Evolutionary conservation across 371 early-diverging fungal genomes (phyloP), one percentile per base, ranked within the genome.

Genomic region (Rhizomucor pusillus): DNA sequence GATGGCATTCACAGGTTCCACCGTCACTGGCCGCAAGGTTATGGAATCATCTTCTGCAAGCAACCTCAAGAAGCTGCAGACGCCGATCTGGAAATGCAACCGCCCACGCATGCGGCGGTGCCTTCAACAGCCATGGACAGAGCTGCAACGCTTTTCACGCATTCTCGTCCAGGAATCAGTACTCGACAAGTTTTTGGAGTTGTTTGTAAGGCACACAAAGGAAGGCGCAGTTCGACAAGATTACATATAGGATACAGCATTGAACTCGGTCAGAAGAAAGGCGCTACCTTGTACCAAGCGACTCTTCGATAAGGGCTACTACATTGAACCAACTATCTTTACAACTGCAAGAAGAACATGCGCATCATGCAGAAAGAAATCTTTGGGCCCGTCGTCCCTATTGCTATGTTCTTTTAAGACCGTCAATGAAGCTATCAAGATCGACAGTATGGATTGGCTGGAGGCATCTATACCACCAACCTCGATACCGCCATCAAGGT

Each of bases 301-400:
- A n/a, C 63, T 66, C 56, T 85, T 85, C 12, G 65, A 72, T 50
- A 71, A 77, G 41, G 94, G 93, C 1, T 92, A 84, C 70, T 93
- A 84, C 68, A 69, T 92, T 54, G 71, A 83, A 52, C 95, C 95
- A 10, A 92, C 94, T 0, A 65, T 95, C 33, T 88, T 92, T 53
- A 63, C 66, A 44, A 89, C 55, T 90, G 91, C 44, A 54, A 68
- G 4, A 86, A 90, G 40, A 63, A 65, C 24, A 82, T 85, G 69
- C 70, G 72, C 9, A 69, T 94, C 24, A 88, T 65, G 62, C 75
- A 71, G 33, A 90, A 94, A 55, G 97, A 96, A 66, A 86, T 95
- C 54, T 96, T 96, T 80, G 97, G 97, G 1, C 97, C 97, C 0
- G 94, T 96, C 4, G 82, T 90, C 11, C 77, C 83, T 24, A 87